These are phyloP conservation scores for Ganoderma lucidum DNA, from an alignment of 1,284 basidiomycete species.

Conservation along the genomic window DNA sequence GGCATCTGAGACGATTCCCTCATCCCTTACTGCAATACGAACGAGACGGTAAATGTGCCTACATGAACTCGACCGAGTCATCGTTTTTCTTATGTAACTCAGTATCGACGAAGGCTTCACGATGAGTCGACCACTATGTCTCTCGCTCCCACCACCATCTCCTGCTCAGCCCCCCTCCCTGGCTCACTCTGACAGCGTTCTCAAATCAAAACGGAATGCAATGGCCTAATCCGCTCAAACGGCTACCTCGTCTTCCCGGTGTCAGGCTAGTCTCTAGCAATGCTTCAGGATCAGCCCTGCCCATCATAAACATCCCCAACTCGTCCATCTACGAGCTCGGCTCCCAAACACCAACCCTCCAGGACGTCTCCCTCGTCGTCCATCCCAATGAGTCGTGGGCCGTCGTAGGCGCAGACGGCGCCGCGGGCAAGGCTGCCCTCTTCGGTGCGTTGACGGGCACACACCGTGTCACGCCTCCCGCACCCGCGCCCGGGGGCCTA, in stretches of 20 bases:
- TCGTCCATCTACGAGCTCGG: constrained; percentile 41
- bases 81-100: not conserved
- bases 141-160: constrained; percentile 8
- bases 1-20: not conserved
- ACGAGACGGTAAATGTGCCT: not conserved
- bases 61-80: not conserved
- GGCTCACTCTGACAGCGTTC: not conserved
- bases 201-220: constrained; percentile 13
- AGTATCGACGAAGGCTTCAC: not conserved
- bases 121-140: not conserved
- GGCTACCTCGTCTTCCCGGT: constrained; percentile 11
- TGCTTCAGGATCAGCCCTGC: constrained; percentile 19
- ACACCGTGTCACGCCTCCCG: constrained; percentile 67
- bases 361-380: constrained; percentile 38
- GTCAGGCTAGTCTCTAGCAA: constrained; percentile 13
- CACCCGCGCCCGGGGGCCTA: constrained; percentile 68
- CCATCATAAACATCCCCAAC: constrained; percentile 37
- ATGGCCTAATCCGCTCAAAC: constrained; percentile 15
- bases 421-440: constrained; percentile 37
- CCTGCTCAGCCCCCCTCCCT: not conserved
- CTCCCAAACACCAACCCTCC: constrained; percentile 35
- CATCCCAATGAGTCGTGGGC: constrained; percentile 40
- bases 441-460: constrained; percentile 65
- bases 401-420: constrained; percentile 36
- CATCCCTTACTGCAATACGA: not conserved